A percentile compares a stretch with the other conserved stretches of the same genome.
Evolutionary conservation across 306 rosid genomes (phyloP).

Genomic region (Vigna trinervia): DNA sequence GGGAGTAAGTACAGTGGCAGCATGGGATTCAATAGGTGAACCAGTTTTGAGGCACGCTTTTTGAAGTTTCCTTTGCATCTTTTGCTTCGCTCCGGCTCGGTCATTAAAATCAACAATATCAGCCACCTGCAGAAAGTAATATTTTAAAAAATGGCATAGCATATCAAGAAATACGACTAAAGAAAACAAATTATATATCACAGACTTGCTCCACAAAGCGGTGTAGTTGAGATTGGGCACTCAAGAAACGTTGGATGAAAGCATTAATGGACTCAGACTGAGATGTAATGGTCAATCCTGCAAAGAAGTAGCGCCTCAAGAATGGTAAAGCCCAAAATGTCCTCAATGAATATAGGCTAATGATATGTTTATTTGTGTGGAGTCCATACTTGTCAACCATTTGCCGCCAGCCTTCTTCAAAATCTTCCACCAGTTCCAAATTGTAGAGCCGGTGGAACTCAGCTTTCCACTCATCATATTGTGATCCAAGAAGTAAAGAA

Average conservation of each 20-base stretch:
- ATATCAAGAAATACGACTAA: conserved; percentile 26
- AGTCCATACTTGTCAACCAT: conserved; percentile 77
- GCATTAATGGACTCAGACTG: conserved; percentile 65
- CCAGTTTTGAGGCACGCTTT: conserved; percentile 83
- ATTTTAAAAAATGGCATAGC: conserved; percentile 13
- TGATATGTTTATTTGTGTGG: conserved; percentile 72
- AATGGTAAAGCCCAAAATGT: conserved; percentile 83
- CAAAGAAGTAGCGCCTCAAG: conserved; percentile 80
- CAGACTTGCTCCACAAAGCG: conserved; percentile 67
- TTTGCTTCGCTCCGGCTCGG: conserved; percentile 74
- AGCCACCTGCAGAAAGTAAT: conserved; percentile 57
- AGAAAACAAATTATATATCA: conserved; percentile 40
- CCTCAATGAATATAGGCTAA: conserved; percentile 74
- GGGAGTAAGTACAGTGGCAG: conserved; percentile 80
- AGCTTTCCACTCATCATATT: conserved; percentile 82
- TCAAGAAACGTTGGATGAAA: conserved; percentile 79
- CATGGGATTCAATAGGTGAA: conserved; percentile 90
- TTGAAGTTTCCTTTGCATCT: conserved; percentile 70
- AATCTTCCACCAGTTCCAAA: conserved; percentile 68
- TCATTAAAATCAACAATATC: conserved; percentile 71
- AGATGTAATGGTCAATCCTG: conserved; percentile 69
- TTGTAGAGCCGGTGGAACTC: conserved; percentile 80
- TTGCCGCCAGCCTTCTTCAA: conserved; percentile 80
- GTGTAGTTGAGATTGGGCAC: conserved; percentile 73
- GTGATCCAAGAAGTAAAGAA: conserved; percentile 71